Base-by-base conservation (phyloP, 176 grass and related monocot species). In the Juncus inflexus region DNA sequence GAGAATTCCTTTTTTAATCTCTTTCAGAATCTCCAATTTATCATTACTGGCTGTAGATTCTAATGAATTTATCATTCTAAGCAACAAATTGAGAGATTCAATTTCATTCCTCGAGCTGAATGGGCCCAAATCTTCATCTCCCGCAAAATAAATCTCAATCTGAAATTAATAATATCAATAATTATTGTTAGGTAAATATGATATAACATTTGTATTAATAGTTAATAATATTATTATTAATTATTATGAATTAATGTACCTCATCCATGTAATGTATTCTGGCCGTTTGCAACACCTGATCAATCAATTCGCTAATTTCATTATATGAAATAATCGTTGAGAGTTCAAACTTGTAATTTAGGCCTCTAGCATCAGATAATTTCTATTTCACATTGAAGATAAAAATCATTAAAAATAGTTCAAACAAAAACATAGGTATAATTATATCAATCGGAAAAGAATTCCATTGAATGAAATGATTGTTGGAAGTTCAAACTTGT, bases 101-200 rank as follows among this genome's bases (percentile, higher is more conserved):
- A 97, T 80, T 60, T 97, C 92, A 82, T 89, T 91, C 76, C 92
- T 91, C 11, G 65, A 64, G 82, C 84, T 91, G 45, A 91, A 89
- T 68, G 92, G 85, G 50, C 85, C 75, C 2, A 69, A 58, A 73
- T 87, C 80, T 75, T 66, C 67, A 43, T 86, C 87, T 55, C 45
- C 79, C 71, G 75, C 55, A 78, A 97, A 97, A 84, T 97, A 97
- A 81, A 89, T 81, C 62, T 97, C 92, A 42, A 84, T 60, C 92
- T 97, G 85, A 54, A 53, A 79, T 66, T 45, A 63, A 61, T 61
- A 59, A 72, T 13, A 59, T 40, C 65, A 55, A 3, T 28, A 36
- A 55, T 51, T 39, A 38, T 40, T 9, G 64, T n/a, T 78, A 62
- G 11, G n/a, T 57, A 19, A 14, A 57, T 63, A 64, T 43, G 1